Base-by-base conservation (phyloP, 2,329 filamentous ascomycete genomes). In the Diaporthe sp. region DNA sequence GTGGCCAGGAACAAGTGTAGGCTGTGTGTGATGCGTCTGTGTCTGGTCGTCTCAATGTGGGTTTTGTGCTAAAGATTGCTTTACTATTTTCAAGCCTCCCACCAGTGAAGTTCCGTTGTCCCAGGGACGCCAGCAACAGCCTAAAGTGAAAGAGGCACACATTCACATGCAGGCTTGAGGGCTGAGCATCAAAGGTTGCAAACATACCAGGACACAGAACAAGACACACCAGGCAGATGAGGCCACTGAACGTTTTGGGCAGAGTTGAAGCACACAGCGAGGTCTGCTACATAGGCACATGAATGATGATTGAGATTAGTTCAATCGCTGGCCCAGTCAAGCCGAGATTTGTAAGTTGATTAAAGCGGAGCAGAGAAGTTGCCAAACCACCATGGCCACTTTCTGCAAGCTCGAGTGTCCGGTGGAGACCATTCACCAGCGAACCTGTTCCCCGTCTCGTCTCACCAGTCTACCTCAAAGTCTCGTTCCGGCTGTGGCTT, bases 391-490 rank as follows among this genome's bases (percentile, higher is more conserved):
- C 5, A 42, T 2, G 8, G 22, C 35, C 7, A 25, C 17, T 30
- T 7, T 50, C 13, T 6, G 15, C 25, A 47, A 35, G 32, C 32
- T 9, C 32, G 9, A 35, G 5, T 35, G 32, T 9, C 32, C 32
- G 9, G 32, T 9, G 6, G 12, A n/a, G n/a, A n/a, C 27, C 6
- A 19, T 32, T 70, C 47, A 73, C 22, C 12, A 35, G 3, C 44
- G n/a, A 0, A 19, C 13, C 35, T 37, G 22, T 10, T 63, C n/a
- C n/a, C n/a, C n/a, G n/a, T n/a, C n/a, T n/a, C n/a, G n/a, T n/a
- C n/a, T 63, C 51, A 61, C 74, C 74, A 75, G 27, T 68, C 42
- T 42, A 80, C 72, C 53, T 80, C 77, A 75, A 73, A 77, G 73
- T 77, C 70, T 22, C 70, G 44, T 53, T 76, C 75, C 1, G 72